phyloP scores from a whole-genome alignment of 306 rosid species.

The Crotalaria pallida region DNA sequence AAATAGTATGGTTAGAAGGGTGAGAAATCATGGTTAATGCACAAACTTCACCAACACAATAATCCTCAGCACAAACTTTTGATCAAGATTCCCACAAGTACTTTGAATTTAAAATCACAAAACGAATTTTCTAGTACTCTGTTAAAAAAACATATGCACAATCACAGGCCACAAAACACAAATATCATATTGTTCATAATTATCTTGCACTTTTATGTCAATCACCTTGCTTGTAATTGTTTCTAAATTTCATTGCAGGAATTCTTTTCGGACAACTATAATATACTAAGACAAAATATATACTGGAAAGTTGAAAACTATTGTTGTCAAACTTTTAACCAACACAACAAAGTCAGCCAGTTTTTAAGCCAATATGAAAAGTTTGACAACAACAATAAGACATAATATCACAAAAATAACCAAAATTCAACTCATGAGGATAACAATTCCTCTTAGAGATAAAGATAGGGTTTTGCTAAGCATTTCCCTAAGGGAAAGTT shows the following conservation, averaged over 20 bases:
- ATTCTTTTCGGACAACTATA: slow-evolving; percentile 1
- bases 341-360: neutral
- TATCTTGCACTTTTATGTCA: neutral
- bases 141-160: neutral
- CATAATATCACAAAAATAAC: neutral
- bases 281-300: neutral
- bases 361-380: neutral
- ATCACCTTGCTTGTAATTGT: neutral
- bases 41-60: neutral
- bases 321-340: neutral
- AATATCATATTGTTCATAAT: slow-evolving; percentile 6
- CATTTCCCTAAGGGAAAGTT: no score
- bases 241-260: neutral
- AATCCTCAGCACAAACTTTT: neutral
- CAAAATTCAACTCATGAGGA: slow-evolving; percentile 21
- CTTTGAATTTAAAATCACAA: neutral
- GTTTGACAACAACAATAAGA: neutral
- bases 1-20: no score
- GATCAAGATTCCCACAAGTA: slow-evolving; percentile 5
- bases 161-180: slow-evolving; percentile 1
- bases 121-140: neutral
- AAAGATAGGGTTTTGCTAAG: no score
- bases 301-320: neutral
- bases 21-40: neutral
- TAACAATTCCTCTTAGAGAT: neutral